A percentile compares a stretch with the other conserved stretches of the same genome.
Evolutionary conservation across 768 basidiomycete genomes (phyloP).

Genomic region (Leccinum imitatum): DNA sequence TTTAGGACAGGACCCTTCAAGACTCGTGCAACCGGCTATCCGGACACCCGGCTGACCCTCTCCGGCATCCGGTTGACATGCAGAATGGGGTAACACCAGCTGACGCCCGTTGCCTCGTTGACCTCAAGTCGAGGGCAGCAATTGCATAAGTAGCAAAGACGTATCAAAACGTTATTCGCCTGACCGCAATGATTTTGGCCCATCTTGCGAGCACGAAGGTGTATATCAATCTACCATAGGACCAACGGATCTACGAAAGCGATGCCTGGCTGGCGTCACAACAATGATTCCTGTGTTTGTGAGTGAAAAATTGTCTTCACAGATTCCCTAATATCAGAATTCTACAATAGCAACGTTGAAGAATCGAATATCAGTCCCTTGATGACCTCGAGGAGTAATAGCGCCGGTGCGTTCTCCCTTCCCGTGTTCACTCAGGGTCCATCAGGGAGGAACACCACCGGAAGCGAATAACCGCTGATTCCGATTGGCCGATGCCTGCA

Average conservation of each 20-base stretch:
- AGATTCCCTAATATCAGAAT: neutral
- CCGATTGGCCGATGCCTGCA: neutral
- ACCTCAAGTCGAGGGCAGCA: neutral
- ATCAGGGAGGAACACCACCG: neutral
- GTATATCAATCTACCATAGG: neutral
- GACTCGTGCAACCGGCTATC: conserved; percentile 1
- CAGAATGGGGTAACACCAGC: neutral
- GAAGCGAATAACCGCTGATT: neutral
- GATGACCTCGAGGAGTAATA: conserved; percentile 6
- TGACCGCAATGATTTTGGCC: neutral
- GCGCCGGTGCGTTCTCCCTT: neutral
- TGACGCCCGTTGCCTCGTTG: conserved; percentile 2
- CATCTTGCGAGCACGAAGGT: neutral
- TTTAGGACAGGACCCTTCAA: neutral
- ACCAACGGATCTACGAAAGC: neutral
- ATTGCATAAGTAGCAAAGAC: neutral
- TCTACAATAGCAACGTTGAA: neutral
- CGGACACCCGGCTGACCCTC: neutral
- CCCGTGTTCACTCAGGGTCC: neutral
- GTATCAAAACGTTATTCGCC: neutral
- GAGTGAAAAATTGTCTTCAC: neutral
- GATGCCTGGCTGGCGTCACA: neutral
- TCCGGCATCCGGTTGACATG: neutral
- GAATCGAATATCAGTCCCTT: conserved; percentile 1
- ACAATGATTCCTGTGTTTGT: neutral